Percentiles rank a stretch among this genome's conserved stretches.
Conservation (phyloP, 2,329 filamentous ascomycete genomes). For the Neonectria coccinea region DNA sequence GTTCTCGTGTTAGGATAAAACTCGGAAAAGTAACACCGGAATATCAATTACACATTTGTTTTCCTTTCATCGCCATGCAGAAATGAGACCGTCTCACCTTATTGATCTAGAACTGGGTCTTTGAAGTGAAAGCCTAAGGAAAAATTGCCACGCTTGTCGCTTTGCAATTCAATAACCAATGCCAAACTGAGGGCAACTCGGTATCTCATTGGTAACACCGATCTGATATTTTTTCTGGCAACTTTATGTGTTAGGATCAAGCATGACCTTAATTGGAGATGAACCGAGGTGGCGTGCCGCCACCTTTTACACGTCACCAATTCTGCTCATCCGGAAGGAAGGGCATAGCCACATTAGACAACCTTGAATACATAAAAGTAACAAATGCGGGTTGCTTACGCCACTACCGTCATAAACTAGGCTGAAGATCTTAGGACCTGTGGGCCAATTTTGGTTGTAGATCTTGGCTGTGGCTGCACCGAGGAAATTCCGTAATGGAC, state of each 20-base stretch:
- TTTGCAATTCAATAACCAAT: neutral
- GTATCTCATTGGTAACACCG: constrained; percentile 7
- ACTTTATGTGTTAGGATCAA: constrained; percentile 7
- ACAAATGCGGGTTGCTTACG: neutral
- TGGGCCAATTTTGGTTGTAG: neutral
- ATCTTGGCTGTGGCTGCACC: neutral
- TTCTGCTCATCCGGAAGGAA: constrained; percentile 2
- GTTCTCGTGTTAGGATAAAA: constrained; percentile 1
- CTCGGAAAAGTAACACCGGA: neutral
- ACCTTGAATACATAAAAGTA: constrained; percentile 6
- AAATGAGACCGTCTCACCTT: constrained; percentile 4
- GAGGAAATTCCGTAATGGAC: neutral
- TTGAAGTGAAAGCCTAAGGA: neutral
- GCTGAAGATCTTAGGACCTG: neutral
- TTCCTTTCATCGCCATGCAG: neutral
- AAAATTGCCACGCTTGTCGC: neutral
- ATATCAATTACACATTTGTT: neutral
- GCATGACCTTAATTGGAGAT: neutral
- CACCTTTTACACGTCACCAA: constrained; percentile 8
- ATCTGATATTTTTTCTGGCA: neutral
- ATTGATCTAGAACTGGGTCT: neutral
- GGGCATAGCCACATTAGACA: constrained; percentile 16
- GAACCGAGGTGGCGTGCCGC: neutral
- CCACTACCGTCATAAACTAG: constrained; percentile 3
- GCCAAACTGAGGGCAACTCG: neutral